Evolutionary conservation across 371 early-diverging fungal species (phyloP).

Genomic region (Actinomucor elegans): DNA sequence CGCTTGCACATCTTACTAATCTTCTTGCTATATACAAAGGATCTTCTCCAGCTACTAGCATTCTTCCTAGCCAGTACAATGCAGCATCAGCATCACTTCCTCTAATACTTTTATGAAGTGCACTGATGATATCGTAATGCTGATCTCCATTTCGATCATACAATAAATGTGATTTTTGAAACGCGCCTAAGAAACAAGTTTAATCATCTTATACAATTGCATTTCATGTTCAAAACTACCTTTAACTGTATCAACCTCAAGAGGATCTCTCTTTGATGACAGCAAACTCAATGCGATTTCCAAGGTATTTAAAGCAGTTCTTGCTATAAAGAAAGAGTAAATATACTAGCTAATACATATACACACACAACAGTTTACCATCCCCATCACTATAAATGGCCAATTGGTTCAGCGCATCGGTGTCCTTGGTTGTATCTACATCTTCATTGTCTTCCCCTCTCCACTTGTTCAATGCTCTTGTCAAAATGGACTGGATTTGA

Average conservation of each 20-base stretch:
- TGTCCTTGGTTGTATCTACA: constrained; percentile 20
- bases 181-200: constrained; percentile 41
- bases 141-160: constrained; percentile 87
- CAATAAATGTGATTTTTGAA: constrained; percentile 76
- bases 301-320: constrained; percentile 68
- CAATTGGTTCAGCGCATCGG: constrained; percentile 40
- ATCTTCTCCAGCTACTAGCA: constrained; percentile 89
- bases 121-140: constrained; percentile 88
- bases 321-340: too few relatives aligned
- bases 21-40: constrained; percentile 80
- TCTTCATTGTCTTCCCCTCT: constrained; percentile 26
- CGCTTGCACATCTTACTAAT: constrained; percentile 80
- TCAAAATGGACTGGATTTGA: constrained; percentile 61
- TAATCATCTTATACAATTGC: too few relatives aligned
- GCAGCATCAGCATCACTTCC: constrained; percentile 79
- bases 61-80: constrained; percentile 88
- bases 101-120: constrained; percentile 83
- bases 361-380: constrained; percentile 35
- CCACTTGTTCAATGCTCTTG: constrained; percentile 55
- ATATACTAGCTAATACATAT: not conserved
- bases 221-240: constrained; percentile 16
- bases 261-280: constrained; percentile 19
- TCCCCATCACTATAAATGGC: constrained; percentile 70
- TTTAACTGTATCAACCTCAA: constrained; percentile 31
- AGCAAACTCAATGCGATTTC: constrained; percentile 59